phyloP scores from a whole-genome alignment of 192 early-diverging fungal genomes.

The Gryganskiella cystojenkinii region DNA sequence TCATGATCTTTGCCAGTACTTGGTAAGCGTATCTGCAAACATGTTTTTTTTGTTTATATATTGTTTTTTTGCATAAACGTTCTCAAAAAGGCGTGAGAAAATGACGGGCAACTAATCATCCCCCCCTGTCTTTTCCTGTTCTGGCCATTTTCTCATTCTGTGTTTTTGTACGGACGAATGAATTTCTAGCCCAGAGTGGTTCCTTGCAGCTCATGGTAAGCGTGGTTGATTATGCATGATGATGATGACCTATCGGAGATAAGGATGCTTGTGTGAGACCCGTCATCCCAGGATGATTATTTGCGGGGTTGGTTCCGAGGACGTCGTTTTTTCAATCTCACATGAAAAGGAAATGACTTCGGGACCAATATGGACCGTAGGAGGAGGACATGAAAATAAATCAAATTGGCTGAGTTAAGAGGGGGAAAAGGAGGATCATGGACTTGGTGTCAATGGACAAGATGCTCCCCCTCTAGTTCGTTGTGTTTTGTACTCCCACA shows the following conservation, averaged over 20 bases:
- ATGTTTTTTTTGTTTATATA: background rate
- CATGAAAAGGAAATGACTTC: too few species aligned
- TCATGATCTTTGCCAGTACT: constrained; percentile 62
- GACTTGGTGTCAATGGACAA: too few species aligned
- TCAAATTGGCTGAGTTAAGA: too few species aligned
- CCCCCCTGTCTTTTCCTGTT: background rate
- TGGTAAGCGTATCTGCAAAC: constrained; percentile 32
- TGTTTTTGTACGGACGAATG: background rate
- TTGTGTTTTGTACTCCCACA: too few species aligned
- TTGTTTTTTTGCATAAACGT: background rate
- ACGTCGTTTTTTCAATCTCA: too few species aligned
- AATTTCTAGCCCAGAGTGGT: constrained; percentile 44
- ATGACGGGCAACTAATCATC: background rate
- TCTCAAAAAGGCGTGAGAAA: too few species aligned
- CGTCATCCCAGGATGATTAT: background rate
- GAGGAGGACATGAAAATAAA: too few species aligned
- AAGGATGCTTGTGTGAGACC: background rate
- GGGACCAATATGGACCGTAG: too few species aligned
- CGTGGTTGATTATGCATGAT: background rate
- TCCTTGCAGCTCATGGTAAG: constrained; percentile 47
- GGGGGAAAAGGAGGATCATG: too few species aligned
- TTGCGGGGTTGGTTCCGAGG: background rate
- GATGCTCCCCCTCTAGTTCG: too few species aligned
- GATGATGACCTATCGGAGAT: background rate
- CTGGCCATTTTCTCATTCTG: background rate